These are phyloP conservation scores for Thalia dealbata DNA, from an alignment of 176 grass and related monocot species.

Conservation along the genomic window DNA sequence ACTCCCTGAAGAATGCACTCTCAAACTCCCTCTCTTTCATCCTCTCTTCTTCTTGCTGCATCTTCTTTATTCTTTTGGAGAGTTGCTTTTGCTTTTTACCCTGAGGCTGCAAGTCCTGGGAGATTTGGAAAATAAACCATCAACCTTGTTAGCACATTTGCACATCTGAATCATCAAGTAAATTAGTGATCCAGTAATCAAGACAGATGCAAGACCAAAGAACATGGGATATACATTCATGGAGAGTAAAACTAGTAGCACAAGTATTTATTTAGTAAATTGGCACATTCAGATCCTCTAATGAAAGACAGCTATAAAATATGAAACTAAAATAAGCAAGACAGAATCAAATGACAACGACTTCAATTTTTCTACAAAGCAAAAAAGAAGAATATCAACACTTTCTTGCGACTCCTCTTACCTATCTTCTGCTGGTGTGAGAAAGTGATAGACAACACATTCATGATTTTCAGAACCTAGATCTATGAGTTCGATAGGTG, in stretches of 20 bases:
- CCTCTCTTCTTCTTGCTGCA: constrained; percentile 78
- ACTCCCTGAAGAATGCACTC: constrained; percentile 78
- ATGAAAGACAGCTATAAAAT: no score
- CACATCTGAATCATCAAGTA: neutral
- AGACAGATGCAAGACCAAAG: neutral
- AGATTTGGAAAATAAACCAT: constrained; percentile 8
- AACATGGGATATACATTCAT: neutral
- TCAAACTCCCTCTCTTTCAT: constrained; percentile 89
- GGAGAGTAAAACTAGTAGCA: neutral
- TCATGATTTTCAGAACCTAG: no score
- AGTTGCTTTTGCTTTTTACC: constrained; percentile 36
- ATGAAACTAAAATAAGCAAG: no score
- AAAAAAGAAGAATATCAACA: no score
- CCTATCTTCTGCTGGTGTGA: no score
- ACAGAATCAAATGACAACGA: no score
- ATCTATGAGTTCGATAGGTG: no score
- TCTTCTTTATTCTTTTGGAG: constrained; percentile 66
- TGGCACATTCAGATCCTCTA: no score
- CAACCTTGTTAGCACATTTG: neutral
- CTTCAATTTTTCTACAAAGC: no score
- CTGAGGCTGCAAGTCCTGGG: constrained; percentile 22
- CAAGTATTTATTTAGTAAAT: neutral
- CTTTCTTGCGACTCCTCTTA: no score
- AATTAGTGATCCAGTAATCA: neutral
- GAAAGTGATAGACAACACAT: no score